Base-by-base conservation (phyloP, 345 rosid genomes). In the Melaleuca alternifolia region DNA sequence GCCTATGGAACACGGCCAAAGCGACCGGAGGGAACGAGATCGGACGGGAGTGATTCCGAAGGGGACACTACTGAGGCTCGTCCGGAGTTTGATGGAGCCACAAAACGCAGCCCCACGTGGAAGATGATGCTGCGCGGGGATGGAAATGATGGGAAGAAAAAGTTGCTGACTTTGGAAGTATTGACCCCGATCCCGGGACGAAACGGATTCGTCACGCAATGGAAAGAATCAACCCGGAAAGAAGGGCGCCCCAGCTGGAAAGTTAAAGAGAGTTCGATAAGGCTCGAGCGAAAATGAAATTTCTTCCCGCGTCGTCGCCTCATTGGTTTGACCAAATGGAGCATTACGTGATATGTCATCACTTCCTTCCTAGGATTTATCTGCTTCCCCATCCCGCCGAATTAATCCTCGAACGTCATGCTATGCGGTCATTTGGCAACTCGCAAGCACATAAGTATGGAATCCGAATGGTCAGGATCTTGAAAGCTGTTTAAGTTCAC, bases 141-240 rank as follows among this genome's bases (percentile, higher is more conserved):
- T 52, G 7, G 54, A 41, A 41, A 41, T 4, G 41, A 41, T 4
- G 41, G 41, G 4, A 41, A 4, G 41, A 41, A 2, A 41, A 41
- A 41, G 41, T 41, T 41, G 41, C 41, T 41, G 71, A 59, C 71
- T 59, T 59, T 12, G 0, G 2, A 59, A 59, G 71, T 59, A 59
- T n/a, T 13, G 71, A 59, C 71, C 71, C 14, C 53, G 53, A 59
- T 59, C 71, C 71, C 71, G 18, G 1, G 13, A 6, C 0, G 14
- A 7, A 14, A 48, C 77, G 76, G 83, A 85, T 82, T 84, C 87
- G 50, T 51, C 51, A 87, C 85, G 86, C 91, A 90, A 89, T 1
- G 6, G 50, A 24, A n/a, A 33, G 54, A 77, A 46, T 41, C 6
- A 21, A 82, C 62, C 3, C 11, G 5, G 11, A 41, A 41, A 26